Evolutionary conservation across 306 rosid genomes (phyloP).

Genomic region (Quercus variabilis): DNA sequence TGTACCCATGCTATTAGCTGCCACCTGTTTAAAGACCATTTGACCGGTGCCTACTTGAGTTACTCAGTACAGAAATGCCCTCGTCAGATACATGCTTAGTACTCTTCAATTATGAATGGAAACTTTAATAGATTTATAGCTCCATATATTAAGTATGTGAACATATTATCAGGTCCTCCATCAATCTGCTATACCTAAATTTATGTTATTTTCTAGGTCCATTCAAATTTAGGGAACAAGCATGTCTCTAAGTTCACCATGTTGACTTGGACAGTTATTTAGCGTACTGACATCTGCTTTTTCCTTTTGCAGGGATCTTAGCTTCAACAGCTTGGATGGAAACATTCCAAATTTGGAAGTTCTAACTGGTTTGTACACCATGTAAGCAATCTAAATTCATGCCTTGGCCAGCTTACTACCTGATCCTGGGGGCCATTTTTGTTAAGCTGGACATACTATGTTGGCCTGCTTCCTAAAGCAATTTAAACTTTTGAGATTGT

Average conservation of each 20-base stretch:
- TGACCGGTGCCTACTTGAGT: neutral
- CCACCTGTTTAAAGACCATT: neutral
- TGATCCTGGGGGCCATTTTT: neutral
- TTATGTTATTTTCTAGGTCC: neutral
- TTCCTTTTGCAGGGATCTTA: conserved; percentile 20
- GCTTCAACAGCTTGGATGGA: conserved; percentile 30
- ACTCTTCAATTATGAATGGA: neutral
- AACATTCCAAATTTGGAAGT: conserved; percentile 15
- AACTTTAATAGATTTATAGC: neutral
- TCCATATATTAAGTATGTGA: neutral
- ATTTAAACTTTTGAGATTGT: neutral
- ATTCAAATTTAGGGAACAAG: neutral
- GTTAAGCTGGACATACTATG: neutral
- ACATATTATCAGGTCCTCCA: neutral
- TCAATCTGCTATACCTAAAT: neutral
- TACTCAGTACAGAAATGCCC: neutral
- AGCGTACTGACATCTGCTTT: neutral
- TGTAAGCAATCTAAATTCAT: conserved; percentile 11
- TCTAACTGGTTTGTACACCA: neutral
- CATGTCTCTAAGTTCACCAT: neutral
- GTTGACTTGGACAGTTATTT: neutral
- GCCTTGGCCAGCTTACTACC: neutral
- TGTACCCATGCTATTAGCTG: neutral
- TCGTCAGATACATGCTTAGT: neutral
- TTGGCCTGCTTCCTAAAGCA: neutral